A percentile compares a stretch with the other conserved stretches of the same genome.
These are phyloP conservation scores for Gypsophila paniculata DNA, from an alignment of 179 eudicot species.

Conservation along the genomic window DNA sequence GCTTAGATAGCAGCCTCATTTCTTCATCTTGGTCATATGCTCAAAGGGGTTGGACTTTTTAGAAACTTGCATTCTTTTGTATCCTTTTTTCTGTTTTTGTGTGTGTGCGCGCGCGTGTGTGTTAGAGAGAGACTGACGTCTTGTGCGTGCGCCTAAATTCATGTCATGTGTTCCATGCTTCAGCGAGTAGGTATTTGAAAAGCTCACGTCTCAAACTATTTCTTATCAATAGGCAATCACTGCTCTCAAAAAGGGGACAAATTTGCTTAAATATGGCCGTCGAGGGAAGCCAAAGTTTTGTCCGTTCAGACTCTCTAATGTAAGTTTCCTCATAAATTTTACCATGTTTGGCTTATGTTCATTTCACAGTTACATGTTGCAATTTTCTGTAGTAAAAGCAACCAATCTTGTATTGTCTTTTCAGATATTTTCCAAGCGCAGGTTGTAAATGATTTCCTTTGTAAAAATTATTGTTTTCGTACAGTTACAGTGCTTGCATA, in stretches of 20 bases:
- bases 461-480: background rate
- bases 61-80: background rate
- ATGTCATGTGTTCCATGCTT: background rate
- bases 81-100: background rate
- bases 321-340: slow-evolving; percentile 27
- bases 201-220: background rate
- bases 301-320: slow-evolving; percentile 62
- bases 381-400: background rate
- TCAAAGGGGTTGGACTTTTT: background rate
- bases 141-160: no score
- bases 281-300: slow-evolving; percentile 76
- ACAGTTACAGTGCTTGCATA: background rate
- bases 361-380: background rate
- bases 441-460: background rate
- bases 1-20: background rate
- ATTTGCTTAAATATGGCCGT: slow-evolving; percentile 62
- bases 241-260: slow-evolving; percentile 64
- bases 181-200: background rate
- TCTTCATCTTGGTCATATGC: background rate
- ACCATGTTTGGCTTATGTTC: background rate
- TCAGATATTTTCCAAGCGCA: background rate
- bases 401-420: background rate
- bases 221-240: slow-evolving; percentile 48
- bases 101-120: background rate
- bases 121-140: no score